phyloP scores from a whole-genome alignment of 805 yeast species.

The Candida hungchunana region DNA sequence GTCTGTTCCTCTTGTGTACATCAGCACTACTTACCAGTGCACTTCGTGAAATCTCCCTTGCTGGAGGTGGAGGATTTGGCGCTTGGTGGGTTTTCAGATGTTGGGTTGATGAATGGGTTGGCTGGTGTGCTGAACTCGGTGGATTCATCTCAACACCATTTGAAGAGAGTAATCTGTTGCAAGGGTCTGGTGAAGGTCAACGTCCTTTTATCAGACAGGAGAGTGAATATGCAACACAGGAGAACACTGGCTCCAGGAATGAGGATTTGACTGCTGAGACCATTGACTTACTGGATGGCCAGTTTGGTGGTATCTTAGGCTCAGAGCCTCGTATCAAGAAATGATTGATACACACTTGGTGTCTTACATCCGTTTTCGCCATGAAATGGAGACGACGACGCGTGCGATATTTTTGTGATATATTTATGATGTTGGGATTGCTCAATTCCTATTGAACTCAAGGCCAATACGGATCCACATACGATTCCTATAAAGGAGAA shows the following conservation, averaged over 20 bases:
- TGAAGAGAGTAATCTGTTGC: slow-evolving; percentile 7
- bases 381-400: too few relatives aligned
- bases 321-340: not conserved
- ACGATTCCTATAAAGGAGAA: not conserved
- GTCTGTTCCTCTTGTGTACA: slow-evolving; percentile 49
- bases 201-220: slow-evolving; percentile 6
- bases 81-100: slow-evolving; percentile 75
- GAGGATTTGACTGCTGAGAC: slow-evolving; percentile 8
- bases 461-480: too few relatives aligned
- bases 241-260: not conserved
- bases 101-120: slow-evolving; percentile 72
- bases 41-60: slow-evolving; percentile 55
- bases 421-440: not conserved
- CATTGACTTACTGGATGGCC: slow-evolving; percentile 22
- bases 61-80: slow-evolving; percentile 56
- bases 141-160: slow-evolving; percentile 36
- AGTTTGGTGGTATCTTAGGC: slow-evolving; percentile 17
- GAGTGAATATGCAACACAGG: not conserved
- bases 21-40: slow-evolving; percentile 54
- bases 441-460: too few relatives aligned
- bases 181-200: slow-evolving; percentile 3
- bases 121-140: slow-evolving; percentile 62
- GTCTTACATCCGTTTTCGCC: too few relatives aligned
- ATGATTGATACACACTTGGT: not conserved
- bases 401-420: not conserved